These are phyloP conservation scores for Suillus sp. DNA, from an alignment of 768 basidiomycete species.

Conservation along the genomic window DNA sequence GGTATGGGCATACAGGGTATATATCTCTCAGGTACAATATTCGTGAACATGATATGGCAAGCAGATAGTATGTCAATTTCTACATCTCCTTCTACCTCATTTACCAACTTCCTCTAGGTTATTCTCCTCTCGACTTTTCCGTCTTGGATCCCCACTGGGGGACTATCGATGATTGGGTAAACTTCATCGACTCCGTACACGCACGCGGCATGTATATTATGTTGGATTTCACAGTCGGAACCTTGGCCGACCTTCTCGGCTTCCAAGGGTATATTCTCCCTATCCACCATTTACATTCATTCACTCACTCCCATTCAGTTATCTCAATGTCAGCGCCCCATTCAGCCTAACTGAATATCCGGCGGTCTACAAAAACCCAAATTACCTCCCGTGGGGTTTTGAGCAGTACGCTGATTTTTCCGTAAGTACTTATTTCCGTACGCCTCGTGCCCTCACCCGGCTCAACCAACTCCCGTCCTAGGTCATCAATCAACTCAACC, in stretches of 20 bases:
- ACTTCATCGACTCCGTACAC: slow-evolving; percentile 76
- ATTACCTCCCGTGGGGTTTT: slow-evolving; percentile 84
- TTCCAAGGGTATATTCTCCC: slow-evolving; percentile 66
- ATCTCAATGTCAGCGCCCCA: slow-evolving; percentile 75
- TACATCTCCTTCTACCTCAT: slow-evolving; percentile 15
- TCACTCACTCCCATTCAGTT: slow-evolving; percentile 41
- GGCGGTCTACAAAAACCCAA: slow-evolving; percentile 72
- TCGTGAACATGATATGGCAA: slow-evolving; percentile 96
- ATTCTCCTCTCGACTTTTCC: slow-evolving; percentile 90
- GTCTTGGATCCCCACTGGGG: slow-evolving; percentile 95
- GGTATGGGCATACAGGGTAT: slow-evolving; percentile 86
- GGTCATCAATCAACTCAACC: slow-evolving; percentile 71
- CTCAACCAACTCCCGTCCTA: slow-evolving; percentile 29
- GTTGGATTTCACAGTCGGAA: slow-evolving; percentile 93
- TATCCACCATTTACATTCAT: slow-evolving; percentile 13
- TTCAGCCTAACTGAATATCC: slow-evolving; percentile 77
- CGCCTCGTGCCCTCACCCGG: slow-evolving; percentile 9
- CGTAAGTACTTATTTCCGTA: slow-evolving; percentile 38
- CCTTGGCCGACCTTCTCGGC: slow-evolving; percentile 86
- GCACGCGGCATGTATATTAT: slow-evolving; percentile 87
- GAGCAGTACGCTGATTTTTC: slow-evolving; percentile 81
- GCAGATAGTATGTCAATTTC: slow-evolving; percentile 67
- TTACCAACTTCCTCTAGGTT: slow-evolving; percentile 51
- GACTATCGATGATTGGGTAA: slow-evolving; percentile 75
- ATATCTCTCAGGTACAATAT: slow-evolving; percentile 92